Conservation (phyloP, 345 rosid genomes). For the Streptanthus diversifolius region DNA sequence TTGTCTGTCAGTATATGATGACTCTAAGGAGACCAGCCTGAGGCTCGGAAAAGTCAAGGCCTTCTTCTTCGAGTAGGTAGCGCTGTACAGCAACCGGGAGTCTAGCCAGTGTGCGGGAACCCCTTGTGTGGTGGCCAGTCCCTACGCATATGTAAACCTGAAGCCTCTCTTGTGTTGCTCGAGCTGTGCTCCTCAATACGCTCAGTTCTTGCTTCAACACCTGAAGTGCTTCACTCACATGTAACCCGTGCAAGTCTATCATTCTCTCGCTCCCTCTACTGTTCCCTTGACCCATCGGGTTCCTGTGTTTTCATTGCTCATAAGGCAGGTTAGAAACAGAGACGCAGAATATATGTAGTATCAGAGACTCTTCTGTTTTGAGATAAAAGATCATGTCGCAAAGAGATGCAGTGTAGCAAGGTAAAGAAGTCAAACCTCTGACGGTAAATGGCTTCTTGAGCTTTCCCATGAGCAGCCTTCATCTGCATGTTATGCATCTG, state of each 20-base stretch:
- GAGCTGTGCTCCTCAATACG: constrained; percentile 62
- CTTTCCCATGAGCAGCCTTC: constrained; percentile 97
- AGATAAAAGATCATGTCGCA: background rate
- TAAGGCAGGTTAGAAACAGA: constrained; percentile 22
- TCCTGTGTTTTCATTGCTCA: constrained; percentile 47
- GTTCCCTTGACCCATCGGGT: constrained; percentile 59
- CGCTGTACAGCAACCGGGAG: constrained; percentile 91
- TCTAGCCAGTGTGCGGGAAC: constrained; percentile 83
- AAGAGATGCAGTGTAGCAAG: background rate
- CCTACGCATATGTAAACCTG: constrained; percentile 93
- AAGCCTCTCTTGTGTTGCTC: constrained; percentile 74
- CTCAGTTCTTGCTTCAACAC: constrained; percentile 80
- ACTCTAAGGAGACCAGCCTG: constrained; percentile 96
- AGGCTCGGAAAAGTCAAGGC: constrained; percentile 81
- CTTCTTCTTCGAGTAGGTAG: constrained; percentile 88
- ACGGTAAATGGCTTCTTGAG: constrained; percentile 90
- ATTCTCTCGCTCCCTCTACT: constrained; percentile 80
- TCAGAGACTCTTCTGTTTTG: background rate
- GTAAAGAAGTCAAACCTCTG: constrained; percentile 63
- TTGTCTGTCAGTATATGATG: constrained; percentile 54
- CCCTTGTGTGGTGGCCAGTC: constrained; percentile 93
- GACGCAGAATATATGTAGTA: background rate
- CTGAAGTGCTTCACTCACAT: constrained; percentile 83
- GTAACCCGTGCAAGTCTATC: constrained; percentile 97
- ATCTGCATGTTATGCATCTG: constrained; percentile 86